Conservation (phyloP, 441 rosid species). For the Pelargonium fulgidum region DNA sequence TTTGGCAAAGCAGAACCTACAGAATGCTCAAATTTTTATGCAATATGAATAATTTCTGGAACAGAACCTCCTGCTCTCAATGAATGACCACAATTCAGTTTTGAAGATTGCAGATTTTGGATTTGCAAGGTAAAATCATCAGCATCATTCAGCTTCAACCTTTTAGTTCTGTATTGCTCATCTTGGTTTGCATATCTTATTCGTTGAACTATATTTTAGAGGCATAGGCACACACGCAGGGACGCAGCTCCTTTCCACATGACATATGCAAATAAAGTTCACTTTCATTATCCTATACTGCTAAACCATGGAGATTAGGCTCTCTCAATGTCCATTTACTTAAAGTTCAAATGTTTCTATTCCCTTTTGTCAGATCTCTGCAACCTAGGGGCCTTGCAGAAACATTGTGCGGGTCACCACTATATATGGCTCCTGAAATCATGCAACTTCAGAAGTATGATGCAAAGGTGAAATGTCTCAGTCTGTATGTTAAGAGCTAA, state of each 20-base stretch:
- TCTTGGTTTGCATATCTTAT: not conserved
- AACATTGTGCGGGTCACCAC: constrained; percentile 97
- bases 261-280: not conserved
- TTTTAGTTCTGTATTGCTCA: not conserved
- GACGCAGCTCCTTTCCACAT: not conserved
- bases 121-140: constrained; percentile 74
- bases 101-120: constrained; percentile 98
- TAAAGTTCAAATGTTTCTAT: not conserved
- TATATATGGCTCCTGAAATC: constrained; percentile 99
- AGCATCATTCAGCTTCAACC: not conserved
- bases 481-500: constrained; percentile 9
- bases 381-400: constrained; percentile 94
- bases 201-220: not conserved
- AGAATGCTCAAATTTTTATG: constrained; percentile 7
- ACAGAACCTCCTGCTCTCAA: constrained; percentile 93
- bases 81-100: constrained; percentile 48
- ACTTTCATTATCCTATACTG: not conserved
- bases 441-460: constrained; percentile 98
- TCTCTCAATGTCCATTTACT: not conserved
- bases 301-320: not conserved
- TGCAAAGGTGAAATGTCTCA: constrained; percentile 61
- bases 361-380: constrained; percentile 59
- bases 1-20: not conserved
- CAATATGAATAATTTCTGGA: constrained; percentile 30
- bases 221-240: not conserved